Evolutionary conservation across 441 rosid genomes (phyloP).

Genomic region (Adansonia gregorii): DNA sequence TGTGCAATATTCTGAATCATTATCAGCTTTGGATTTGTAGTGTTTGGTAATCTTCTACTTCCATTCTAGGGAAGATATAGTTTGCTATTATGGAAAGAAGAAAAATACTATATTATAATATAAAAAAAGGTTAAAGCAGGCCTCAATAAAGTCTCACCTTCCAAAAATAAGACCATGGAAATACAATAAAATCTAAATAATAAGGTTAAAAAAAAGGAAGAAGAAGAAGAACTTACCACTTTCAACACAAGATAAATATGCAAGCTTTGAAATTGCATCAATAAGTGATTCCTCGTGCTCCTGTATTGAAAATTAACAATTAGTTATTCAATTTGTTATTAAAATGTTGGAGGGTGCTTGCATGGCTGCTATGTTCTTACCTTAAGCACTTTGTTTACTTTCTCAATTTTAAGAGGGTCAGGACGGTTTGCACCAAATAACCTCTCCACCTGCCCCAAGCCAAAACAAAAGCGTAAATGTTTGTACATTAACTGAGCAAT

Average conservation of each 20-base stretch:
- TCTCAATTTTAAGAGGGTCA: slow-evolving; percentile 60
- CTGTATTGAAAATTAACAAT: slow-evolving; percentile 38
- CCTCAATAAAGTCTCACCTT: not conserved
- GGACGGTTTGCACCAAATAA: slow-evolving; percentile 57
- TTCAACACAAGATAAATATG: slow-evolving; percentile 66
- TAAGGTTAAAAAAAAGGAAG: not conserved
- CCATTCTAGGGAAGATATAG: slow-evolving; percentile 1
- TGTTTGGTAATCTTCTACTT: not conserved
- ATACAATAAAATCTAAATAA: slow-evolving; percentile 2
- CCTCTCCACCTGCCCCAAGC: slow-evolving; percentile 59
- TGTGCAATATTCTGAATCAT: not conserved
- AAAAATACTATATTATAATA: not conserved
- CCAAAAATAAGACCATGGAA: not conserved
- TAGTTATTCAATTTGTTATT: slow-evolving; percentile 2
- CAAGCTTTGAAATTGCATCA: slow-evolving; percentile 62
- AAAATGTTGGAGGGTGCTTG: not conserved
- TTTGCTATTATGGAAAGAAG: not conserved
- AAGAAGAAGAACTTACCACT: slow-evolving; percentile 41
- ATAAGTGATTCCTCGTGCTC: slow-evolving; percentile 67
- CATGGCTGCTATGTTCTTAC: slow-evolving; percentile 36
- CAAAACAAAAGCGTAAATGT: not conserved
- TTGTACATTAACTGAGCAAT: not conserved
- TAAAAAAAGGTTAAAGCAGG: not conserved
- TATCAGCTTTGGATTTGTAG: not conserved
- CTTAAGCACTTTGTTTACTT: slow-evolving; percentile 66